phyloP scores from a whole-genome alignment of 2,329 filamentous ascomycete species.

The Orbilia quercus region DNA sequence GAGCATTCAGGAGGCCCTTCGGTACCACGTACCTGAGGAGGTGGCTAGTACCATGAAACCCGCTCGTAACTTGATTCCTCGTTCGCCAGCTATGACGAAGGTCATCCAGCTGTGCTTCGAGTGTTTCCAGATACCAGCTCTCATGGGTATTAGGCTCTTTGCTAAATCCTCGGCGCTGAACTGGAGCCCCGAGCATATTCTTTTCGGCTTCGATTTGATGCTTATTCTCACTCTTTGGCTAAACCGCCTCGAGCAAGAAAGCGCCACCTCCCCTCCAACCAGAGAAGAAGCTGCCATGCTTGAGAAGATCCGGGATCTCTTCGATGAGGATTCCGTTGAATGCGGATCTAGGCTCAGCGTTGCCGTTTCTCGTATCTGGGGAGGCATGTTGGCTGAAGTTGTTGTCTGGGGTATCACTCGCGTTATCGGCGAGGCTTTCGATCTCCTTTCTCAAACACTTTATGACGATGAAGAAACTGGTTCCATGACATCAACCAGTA shows the following conservation, averaged over 20 bases:
- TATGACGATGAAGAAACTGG: slow-evolving; percentile 91
- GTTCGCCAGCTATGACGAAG: slow-evolving; percentile 97
- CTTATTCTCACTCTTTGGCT: slow-evolving; percentile 98
- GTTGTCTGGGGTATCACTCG: slow-evolving; percentile 99
- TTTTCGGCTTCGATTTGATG: slow-evolving; percentile 96
- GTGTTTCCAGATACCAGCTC: slow-evolving; percentile 93
- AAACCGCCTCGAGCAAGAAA: slow-evolving; percentile 98
- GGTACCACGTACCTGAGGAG: slow-evolving; percentile 97
- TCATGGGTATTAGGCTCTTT: slow-evolving; percentile 96
- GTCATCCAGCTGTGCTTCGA: slow-evolving; percentile 98
- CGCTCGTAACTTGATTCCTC: slow-evolving; percentile 91
- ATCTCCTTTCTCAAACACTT: slow-evolving; percentile 92
- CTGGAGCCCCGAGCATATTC: slow-evolving; percentile 98
- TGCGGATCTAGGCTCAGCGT: slow-evolving; percentile 86
- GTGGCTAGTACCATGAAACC: slow-evolving; percentile 96
- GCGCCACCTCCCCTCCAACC: slow-evolving; percentile 77
- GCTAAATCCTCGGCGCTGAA: slow-evolving; percentile 97
- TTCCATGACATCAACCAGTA: slow-evolving; percentile 75
- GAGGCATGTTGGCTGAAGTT: slow-evolving; percentile 97
- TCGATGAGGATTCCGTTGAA: slow-evolving; percentile 89
- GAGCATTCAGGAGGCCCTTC: slow-evolving; percentile 91
- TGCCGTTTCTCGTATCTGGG: slow-evolving; percentile 95
- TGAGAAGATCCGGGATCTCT: slow-evolving; percentile 88
- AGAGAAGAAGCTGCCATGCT: slow-evolving; percentile 90
- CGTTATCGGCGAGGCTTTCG: slow-evolving; percentile 98